Base-by-base conservation (phyloP, 306 rosid genomes). In the Vigna radiata region DNA sequence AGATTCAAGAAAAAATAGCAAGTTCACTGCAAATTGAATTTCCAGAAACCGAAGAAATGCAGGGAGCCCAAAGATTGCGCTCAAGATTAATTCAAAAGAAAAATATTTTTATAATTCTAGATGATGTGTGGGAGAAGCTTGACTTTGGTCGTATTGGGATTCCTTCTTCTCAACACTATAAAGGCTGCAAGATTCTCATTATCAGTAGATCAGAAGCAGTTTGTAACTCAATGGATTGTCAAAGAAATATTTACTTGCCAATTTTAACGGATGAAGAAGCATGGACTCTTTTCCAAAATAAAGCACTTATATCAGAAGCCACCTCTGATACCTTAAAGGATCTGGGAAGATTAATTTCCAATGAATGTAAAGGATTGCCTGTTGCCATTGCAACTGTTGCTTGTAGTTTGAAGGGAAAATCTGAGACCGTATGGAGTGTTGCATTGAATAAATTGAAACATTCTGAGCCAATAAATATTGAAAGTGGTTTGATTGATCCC, bases 281-380 rank as follows among this genome's bases (percentile, higher is more conserved):
- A 0, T 7, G 75, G 73, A 1, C 0, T 7, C 76, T 83, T 29
- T 78, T 83, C 12, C 52, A 59, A 43, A 50, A 16, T 29, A 52
- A 21, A 15, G 70, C 81, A 11, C 18, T 8, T 4, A 27, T 31
- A 59, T 8, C 1, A 60, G 50, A n/a, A 8, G 25, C 0, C 23
- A 15, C 47, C 1, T 0, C 52, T 18, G 12, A 17, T 17, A 18
- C 0, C 18, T 1, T 83, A 1, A 73, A 73, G 36, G 8, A 60
- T 19, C 21, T 19, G 21, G 21, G 21, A 19, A 19, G 10, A 5
- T 0, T 2, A 17, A 61, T 83, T 29, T 81, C 79, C 1, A 0
- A 67, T 0, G 58, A 78, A 39, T 83, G 86, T 7, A 50, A 71
- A 78, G 72, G 77, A 41, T 36, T 73, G 6, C 86, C 81, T 1